Evolutionary conservation across 306 rosid species (phyloP), one percentile per base, ranked within the genome.

Genomic region (Mimosa bimucronata): DNA sequence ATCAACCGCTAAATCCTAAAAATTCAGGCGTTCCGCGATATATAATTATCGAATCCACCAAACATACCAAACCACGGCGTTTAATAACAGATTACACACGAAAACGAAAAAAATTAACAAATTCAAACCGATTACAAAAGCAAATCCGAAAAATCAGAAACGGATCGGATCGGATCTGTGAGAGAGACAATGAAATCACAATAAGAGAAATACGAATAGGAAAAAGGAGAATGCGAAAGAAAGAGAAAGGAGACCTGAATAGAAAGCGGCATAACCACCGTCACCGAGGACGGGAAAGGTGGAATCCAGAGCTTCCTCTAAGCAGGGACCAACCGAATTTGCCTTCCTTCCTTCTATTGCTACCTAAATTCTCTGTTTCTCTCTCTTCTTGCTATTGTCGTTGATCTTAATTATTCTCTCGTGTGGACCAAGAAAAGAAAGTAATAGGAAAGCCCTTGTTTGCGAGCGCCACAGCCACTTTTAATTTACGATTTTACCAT

Each of bases 181-280:
- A 15, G 16, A 69, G 13, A 16, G 5, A 58, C 2, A 13, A 15
- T 16, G 46, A 12, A 11, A 67, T 25, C 26, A 41, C 46, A 37
- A 10, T 29, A 28, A n/a, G 2, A 55, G 6, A 73, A 0, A 73
- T 2, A 34, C 48, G 9, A 30, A 29, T 23, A 37, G 9, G 10
- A 40, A 38, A 18, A 40, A 21, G 7, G 18, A 21, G 5, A 67
- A 40, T 19, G 50, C 30, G 73, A 38, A 25, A 55, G 26, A 19
- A 0, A 13, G 3, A 11, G 42, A 75, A 64, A 42, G 13, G 52
- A 25, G 57, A 91, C 92, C 91, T 83, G 82, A 84, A 84, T 77
- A 80, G 85, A 77, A 89, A 89, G 83, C 85, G 86, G 93, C 86
- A 83, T 81, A 86, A 85, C 87, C 86, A 86, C 91, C 96, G 91